Evolutionary conservation across 768 basidiomycete genomes (phyloP).

Genomic region (Coprinopsis strossmayeri): DNA sequence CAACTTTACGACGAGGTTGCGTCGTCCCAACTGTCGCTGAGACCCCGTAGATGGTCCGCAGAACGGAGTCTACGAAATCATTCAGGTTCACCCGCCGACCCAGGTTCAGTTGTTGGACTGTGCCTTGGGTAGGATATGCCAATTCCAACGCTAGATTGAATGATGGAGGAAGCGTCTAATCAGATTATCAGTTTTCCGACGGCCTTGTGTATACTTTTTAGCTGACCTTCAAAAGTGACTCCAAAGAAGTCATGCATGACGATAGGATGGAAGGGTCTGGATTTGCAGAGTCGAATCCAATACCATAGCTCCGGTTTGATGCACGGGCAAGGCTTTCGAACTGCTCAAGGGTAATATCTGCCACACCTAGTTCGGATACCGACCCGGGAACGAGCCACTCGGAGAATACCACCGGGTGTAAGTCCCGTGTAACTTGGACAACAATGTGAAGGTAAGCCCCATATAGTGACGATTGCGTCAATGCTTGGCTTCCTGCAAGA

Average conservation of each 20-base stretch:
- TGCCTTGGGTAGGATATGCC: constrained; percentile 59
- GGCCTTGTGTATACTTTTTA: no score
- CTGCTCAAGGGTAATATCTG: constrained; percentile 79
- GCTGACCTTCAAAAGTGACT: constrained; percentile 68
- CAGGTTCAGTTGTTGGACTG: constrained; percentile 33
- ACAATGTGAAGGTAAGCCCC: constrained; percentile 85
- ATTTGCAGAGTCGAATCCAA: constrained; percentile 15
- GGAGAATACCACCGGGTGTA: constrained; percentile 80
- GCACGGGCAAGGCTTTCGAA: constrained; percentile 61
- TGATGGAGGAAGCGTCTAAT: constrained; percentile 49
- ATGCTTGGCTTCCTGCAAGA: constrained; percentile 40
- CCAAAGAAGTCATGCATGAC: constrained; percentile 63
- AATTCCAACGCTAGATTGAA: constrained; percentile 81
- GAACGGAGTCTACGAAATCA: constrained; percentile 74
- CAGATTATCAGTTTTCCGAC: constrained; percentile 7
- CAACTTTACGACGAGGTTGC: constrained; percentile 63
- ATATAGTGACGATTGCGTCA: constrained; percentile 84
- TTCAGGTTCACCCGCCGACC: constrained; percentile 65
- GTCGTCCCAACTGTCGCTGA: constrained; percentile 45
- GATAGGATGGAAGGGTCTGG: constrained; percentile 36
- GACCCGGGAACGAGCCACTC: constrained; percentile 71
- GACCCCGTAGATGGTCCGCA: constrained; percentile 75
- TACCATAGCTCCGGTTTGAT: constrained; percentile 34
- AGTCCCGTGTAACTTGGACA: constrained; percentile 89
- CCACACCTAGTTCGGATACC: constrained; percentile 70